Evolutionary conservation across 2,329 filamentous ascomycete genomes (phyloP).

Genomic region (Coniochaeta sp.): DNA sequence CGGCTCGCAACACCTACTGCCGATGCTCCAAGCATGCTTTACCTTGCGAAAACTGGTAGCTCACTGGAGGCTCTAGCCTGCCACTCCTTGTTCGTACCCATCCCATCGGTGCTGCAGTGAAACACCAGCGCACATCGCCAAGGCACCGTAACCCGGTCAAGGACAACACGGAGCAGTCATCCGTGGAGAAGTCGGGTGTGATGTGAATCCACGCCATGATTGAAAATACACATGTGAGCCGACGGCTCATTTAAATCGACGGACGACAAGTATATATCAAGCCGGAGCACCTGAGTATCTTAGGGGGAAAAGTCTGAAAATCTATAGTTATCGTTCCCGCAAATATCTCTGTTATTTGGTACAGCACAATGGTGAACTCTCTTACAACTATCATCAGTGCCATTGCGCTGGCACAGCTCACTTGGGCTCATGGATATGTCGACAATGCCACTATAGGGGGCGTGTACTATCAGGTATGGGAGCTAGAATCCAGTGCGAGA

Average conservation of each 20-base stretch:
- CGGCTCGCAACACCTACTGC: not conserved
- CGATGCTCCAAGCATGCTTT: not conserved
- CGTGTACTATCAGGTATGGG: slow-evolving; percentile 24
- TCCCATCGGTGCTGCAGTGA: not conserved
- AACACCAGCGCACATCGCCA: slow-evolving; percentile 1
- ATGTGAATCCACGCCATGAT: too few species aligned
- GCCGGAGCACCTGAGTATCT: too few species aligned
- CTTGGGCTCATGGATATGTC: slow-evolving; percentile 40
- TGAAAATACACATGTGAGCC: too few species aligned
- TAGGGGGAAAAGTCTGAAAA: too few species aligned
- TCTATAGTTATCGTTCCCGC: not conserved
- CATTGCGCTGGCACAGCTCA: slow-evolving; percentile 25
- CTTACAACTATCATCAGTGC: slow-evolving; percentile 20
- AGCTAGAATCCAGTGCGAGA: too few species aligned
- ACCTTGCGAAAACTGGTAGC: not conserved
- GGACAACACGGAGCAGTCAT: not conserved
- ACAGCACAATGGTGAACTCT: slow-evolving; percentile 16
- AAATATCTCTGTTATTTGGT: not conserved
- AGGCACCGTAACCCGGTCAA: slow-evolving; percentile 4
- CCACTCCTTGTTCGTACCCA: not conserved
- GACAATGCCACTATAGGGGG: slow-evolving; percentile 35
- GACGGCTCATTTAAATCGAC: not conserved
- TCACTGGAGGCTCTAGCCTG: not conserved
- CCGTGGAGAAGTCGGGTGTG: not conserved
- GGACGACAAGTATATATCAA: not conserved